These are phyloP conservation scores for Ophiobolus disseminans DNA, from an alignment of 2,329 filamentous ascomycete species.

Conservation along the genomic window DNA sequence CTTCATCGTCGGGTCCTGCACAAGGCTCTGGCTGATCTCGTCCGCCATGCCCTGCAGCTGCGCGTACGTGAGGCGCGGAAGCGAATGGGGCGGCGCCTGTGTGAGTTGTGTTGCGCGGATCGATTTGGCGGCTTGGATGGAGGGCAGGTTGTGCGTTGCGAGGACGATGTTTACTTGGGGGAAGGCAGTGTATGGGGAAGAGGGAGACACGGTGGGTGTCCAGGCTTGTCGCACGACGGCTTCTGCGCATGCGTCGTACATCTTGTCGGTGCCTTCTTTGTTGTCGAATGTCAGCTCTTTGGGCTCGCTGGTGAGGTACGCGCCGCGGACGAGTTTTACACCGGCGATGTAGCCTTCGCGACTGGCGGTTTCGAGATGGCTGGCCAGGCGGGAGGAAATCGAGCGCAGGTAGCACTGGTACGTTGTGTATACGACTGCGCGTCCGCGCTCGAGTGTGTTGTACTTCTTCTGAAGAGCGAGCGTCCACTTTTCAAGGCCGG, in stretches of 20 bases:
- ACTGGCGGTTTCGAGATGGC: conserved; percentile 56
- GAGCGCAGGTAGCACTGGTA: conserved; percentile 65
- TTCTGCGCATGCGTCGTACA: conserved; percentile 75
- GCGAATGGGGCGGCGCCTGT: conserved; percentile 33
- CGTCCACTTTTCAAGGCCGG: conserved; percentile 82
- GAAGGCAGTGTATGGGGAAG: conserved; percentile 44
- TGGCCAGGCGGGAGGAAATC: conserved; percentile 52
- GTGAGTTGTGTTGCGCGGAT: conserved; percentile 56
- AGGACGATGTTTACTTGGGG: conserved; percentile 68
- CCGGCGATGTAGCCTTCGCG: conserved; percentile 61
- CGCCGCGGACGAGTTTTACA: conserved; percentile 64
- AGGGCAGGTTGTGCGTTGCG: conserved; percentile 81
- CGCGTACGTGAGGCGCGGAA: conserved; percentile 64
- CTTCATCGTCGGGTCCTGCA: conserved; percentile 53
- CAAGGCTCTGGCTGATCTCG: conserved; percentile 72
- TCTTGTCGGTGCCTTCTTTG: conserved; percentile 62
- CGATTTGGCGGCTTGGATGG: conserved; percentile 64
- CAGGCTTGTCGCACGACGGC: conserved; percentile 71
- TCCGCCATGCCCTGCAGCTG: conserved; percentile 97
- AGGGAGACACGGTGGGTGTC: conserved; percentile 59
- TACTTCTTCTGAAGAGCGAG: conserved; percentile 77
- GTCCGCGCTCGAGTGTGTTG: conserved; percentile 63
- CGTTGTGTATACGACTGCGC: conserved; percentile 74
- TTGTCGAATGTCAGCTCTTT: conserved; percentile 60
- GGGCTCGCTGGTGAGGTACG: conserved; percentile 61